Base-by-base conservation (phyloP, 306 rosid genomes). In the Comarum palustre region DNA sequence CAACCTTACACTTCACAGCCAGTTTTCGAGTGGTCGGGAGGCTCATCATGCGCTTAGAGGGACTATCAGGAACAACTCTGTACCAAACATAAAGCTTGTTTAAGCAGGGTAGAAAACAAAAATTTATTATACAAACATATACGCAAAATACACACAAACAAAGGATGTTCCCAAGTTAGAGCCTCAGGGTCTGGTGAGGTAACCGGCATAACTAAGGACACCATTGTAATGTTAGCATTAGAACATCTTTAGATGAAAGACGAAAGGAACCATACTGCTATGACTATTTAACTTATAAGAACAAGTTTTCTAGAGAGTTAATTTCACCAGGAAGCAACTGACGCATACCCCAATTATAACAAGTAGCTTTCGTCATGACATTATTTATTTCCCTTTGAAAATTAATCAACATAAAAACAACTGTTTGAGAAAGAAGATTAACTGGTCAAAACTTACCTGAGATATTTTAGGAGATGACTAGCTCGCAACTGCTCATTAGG, bases 1-100 rank as follows among this genome's bases (percentile, higher is more conserved):
- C 88, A 75, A 91, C 50, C 87, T 94, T 91, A 89, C 88, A 89
- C 87, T 94, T 94, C 84, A 89, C 38, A 45, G 91, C 97, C 76
- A 91, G 77, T 85, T 91, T 94, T 74, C 98, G 86, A 17, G 96
- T 91, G 34, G 96, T 88, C 24, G 95, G 97, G 55, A 94, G 90
- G 78, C 88, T 83, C 87, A 77, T 91, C 84, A 89, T 82, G 58
- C 97, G 92, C 78, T 88, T 84, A 0, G 97, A 91, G 27, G 97
- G 94, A 71, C 77, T 67, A 76, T 94, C 96, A 6, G 90, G 86
- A 71, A 91, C 92, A 72, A 94, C 87, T 88, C 98, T 91, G 86
- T 45, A 68, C 59, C 80, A 73, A 81, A 61, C 70, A 69, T 41
- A 55, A 42, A 70, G 17, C 19, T 71, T 67, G 68, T 92, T 46